phyloP scores from a whole-genome alignment of 768 basidiomycete species.

The Infundibulicybe gibba region DNA sequence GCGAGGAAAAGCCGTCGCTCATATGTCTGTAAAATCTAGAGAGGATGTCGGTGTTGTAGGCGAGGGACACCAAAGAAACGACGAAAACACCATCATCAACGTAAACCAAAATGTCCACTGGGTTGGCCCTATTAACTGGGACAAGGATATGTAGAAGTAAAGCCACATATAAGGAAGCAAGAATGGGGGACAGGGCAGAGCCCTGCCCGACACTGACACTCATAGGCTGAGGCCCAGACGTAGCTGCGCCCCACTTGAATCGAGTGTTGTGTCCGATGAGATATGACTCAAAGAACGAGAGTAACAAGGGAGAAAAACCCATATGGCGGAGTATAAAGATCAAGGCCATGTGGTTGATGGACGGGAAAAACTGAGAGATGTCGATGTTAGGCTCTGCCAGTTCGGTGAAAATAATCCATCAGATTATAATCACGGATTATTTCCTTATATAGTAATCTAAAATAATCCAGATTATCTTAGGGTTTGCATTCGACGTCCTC shows the following conservation, averaged over 20 bases:
- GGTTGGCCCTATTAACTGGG: background rate
- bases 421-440: no score
- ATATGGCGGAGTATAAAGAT: background rate
- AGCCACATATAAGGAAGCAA: background rate
- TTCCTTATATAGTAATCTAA: no score
- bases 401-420: no score
- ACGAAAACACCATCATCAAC: background rate
- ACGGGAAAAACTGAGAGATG: background rate
- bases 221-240: background rate
- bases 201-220: slow-evolving; percentile 2
- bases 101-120: background rate
- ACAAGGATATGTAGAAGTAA: background rate
- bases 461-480: no score
- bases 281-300: background rate
- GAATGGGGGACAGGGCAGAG: slow-evolving; percentile 1
- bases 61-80: background rate
- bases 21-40: background rate
- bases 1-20: background rate
- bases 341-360: background rate
- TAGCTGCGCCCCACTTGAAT: background rate
- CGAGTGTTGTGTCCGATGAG: background rate
- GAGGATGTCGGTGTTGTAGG: background rate
- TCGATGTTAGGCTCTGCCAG: background rate
- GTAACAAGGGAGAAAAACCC: background rate
- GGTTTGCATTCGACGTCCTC: no score